Evolutionary conservation across 768 basidiomycete species (phyloP), one percentile per base, ranked within the genome.

Genomic region (Pleurotus tuoliensis): DNA sequence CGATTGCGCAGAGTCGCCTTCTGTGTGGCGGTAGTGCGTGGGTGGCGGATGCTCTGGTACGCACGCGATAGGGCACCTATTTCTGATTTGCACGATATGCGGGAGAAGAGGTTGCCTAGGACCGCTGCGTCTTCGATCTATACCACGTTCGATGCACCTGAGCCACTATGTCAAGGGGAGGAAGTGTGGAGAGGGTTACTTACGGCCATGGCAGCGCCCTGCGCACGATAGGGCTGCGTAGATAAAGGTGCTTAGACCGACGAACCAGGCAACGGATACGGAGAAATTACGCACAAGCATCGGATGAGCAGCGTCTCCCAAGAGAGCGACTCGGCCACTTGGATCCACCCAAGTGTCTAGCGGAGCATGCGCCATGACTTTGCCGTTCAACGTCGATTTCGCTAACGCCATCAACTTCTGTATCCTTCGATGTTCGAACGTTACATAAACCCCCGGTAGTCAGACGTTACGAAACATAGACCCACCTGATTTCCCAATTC

Each of bases 261-360:
- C n/a, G 43, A 20, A 12, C 15, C 15, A 7, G 16, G 15, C 20
- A 5, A 8, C 4, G 46, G 25, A 34, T 4, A 5, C 30, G 9
- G 30, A 34, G 30, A 34, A 34, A 34, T 34, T 6, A 74, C 79
- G 59, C 55, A 82, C 82, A 38, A 81, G 68, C 77, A 82, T 82
- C 0, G 82, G 77, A 63, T 83, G 82, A 43, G 78, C 80, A 0
- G 81, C 73, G 61, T 83, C 82, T 1, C 82, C 82, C 0, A 83
- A 67, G 13, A 83, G 63, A 2, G 66, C 74, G 3, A 82, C 67
- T 16, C 66, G 73, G 2, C 73, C 75, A 15, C 64, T 65, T 22
- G 61, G 61, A 63, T 82, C 77, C 5, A 82, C 56, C 82, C 81
- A 82, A 0, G 71, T 75, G 0, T 68, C 66, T 48, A 83, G 64